Evolutionary conservation across 2,329 filamentous ascomycete genomes (phyloP).

Genomic region (Penicillium thymicola): DNA sequence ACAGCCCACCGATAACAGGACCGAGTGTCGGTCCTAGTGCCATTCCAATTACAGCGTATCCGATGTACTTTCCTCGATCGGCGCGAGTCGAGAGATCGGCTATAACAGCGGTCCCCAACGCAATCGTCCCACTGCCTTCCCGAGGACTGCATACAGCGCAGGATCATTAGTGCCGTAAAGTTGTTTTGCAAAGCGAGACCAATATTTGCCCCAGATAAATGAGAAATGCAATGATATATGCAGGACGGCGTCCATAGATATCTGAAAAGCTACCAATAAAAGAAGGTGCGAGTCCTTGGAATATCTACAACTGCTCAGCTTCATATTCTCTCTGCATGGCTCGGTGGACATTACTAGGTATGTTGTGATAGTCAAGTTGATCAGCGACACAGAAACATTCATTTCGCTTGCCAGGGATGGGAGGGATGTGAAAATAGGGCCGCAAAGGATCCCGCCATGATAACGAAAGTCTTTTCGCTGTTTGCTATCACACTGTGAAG

Average conservation of each 20-base stretch:
- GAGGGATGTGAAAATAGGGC: slow-evolving; percentile 22
- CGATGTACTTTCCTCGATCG: slow-evolving; percentile 72
- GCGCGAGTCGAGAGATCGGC: slow-evolving; percentile 67
- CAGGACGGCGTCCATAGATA: slow-evolving; percentile 58
- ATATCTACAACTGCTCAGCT: slow-evolving; percentile 36
- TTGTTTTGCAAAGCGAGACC: slow-evolving; percentile 37
- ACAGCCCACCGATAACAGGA: slow-evolving; percentile 62
- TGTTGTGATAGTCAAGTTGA: slow-evolving; percentile 33
- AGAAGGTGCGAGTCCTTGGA: slow-evolving; percentile 61
- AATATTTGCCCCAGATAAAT: slow-evolving; percentile 41
- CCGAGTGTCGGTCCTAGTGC: slow-evolving; percentile 52
- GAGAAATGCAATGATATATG: slow-evolving; percentile 56
- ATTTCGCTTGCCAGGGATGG: slow-evolving; percentile 33
- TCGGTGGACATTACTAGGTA: slow-evolving; percentile 41
- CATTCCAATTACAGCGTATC: slow-evolving; percentile 58
- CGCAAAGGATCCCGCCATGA: slow-evolving; percentile 12
- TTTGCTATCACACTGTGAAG: slow-evolving; percentile 4
- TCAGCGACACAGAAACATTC: slow-evolving; percentile 21
- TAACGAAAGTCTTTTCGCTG: slow-evolving; percentile 11
- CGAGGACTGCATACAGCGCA: slow-evolving; percentile 38
- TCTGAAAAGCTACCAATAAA: slow-evolving; percentile 59
- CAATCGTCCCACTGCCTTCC: slow-evolving; percentile 67
- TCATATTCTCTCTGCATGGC: neutral
- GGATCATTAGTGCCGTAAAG: slow-evolving; percentile 34
- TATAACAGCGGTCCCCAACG: slow-evolving; percentile 67